Conservation (phyloP, 768 basidiomycete genomes). For the Lactifluus hygrophoroides region DNA sequence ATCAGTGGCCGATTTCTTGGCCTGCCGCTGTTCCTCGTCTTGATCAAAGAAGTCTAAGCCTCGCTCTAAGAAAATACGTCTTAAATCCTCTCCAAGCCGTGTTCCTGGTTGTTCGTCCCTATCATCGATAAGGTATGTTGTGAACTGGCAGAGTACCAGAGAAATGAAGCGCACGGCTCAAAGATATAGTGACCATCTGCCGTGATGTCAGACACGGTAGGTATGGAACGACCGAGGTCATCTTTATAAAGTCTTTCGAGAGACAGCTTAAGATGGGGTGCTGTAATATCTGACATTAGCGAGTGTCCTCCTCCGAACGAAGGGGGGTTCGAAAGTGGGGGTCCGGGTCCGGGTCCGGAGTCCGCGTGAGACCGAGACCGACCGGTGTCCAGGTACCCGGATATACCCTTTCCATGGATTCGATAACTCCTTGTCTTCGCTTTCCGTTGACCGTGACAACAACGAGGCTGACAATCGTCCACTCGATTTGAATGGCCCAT, state of each 20-base stretch:
- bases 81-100: conserved; percentile 54
- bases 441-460: neutral
- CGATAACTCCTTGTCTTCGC: neutral
- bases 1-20: conserved; percentile 10
- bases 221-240: conserved; percentile 57
- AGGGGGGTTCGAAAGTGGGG: neutral
- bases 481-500: neutral
- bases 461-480: neutral
- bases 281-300: neutral
- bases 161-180: conserved; percentile 49
- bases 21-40: conserved; percentile 24
- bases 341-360: neutral
- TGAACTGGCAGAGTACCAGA: conserved; percentile 1
- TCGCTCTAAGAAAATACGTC: conserved; percentile 64
- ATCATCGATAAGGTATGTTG: neutral
- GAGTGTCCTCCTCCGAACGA: too few relatives aligned
- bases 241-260: conserved; percentile 79
- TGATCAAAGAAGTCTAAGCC: conserved; percentile 70
- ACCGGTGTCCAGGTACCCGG: neutral
- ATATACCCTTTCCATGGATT: neutral
- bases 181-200: conserved; percentile 60
- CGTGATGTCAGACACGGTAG: conserved; percentile 57
- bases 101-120: conserved; percentile 45
- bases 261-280: conserved; percentile 45
- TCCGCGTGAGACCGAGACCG: neutral